These are phyloP conservation scores for Beauveria sp. DNA, from an alignment of 2,329 filamentous ascomycete genomes.

Conservation along the genomic window DNA sequence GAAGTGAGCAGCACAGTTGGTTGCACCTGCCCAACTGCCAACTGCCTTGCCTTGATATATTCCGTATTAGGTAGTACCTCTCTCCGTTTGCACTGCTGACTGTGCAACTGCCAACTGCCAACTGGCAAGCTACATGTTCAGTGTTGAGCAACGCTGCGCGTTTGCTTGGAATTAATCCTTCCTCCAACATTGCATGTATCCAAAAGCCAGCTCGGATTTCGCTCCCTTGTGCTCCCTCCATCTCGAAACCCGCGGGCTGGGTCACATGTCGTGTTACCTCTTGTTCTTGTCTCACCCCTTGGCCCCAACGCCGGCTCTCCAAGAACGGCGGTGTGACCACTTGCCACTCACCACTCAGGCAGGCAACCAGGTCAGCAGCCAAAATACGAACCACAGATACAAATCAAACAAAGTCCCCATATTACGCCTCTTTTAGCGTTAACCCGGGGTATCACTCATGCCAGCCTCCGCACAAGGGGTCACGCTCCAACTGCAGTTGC, in stretches of 20 bases:
- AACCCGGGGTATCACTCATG: neutral
- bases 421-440: constrained; percentile 5
- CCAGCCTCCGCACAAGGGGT: neutral
- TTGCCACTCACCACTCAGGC: no score
- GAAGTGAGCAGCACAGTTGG: neutral
- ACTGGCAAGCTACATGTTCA: no score
- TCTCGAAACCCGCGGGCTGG: neutral
- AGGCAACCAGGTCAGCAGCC: neutral
- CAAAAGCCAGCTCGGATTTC: neutral
- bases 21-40: neutral
- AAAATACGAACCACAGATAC: neutral
- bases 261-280: neutral
- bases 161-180: no score
- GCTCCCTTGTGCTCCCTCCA: neutral
- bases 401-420: neutral
- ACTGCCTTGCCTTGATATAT: no score
- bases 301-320: no score
- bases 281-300: neutral
- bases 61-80: neutral
- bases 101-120: neutral
- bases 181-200: neutral
- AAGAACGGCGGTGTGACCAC: constrained; percentile 6
- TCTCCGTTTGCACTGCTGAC: neutral
- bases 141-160: no score
- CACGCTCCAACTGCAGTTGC: constrained; percentile 4